phyloP scores from a whole-genome alignment of 2,329 filamentous ascomycete species.

The Hypocrella siamensis region DNA sequence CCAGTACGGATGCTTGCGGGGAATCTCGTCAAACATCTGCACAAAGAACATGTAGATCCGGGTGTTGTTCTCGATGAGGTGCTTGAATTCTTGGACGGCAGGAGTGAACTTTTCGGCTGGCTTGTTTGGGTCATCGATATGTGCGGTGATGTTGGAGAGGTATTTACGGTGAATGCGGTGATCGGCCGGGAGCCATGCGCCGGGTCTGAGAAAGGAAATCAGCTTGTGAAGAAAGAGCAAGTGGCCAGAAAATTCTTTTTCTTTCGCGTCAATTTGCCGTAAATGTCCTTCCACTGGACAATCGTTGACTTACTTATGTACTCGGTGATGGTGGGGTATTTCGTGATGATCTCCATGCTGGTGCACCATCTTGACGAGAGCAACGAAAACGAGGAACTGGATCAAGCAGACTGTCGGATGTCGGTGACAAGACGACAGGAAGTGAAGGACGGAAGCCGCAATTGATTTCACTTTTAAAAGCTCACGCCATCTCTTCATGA shows the following conservation, averaged over 20 bases:
- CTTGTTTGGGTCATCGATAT: constrained; percentile 32
- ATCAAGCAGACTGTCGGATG: background rate
- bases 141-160: constrained; percentile 38
- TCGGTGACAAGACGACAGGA: too few relatives aligned
- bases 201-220: constrained; percentile 21
- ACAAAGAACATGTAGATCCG: constrained; percentile 51
- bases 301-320: constrained; percentile 28
- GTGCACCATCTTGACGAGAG: constrained; percentile 25
- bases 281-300: too few relatives aligned
- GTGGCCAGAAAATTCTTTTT: too few relatives aligned
- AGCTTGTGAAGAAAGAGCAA: background rate
- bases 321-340: constrained; percentile 30
- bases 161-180: constrained; percentile 46
- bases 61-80: constrained; percentile 47
- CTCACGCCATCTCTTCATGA: too few relatives aligned
- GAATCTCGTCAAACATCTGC: constrained; percentile 55
- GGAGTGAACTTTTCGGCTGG: constrained; percentile 33
- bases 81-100: constrained; percentile 47
- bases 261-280: too few relatives aligned
- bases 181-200: constrained; percentile 49
- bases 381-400: background rate
- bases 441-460: too few relatives aligned
- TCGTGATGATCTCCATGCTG: constrained; percentile 34
- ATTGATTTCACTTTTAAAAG: too few relatives aligned
- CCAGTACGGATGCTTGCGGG: constrained; percentile 40